phyloP scores from a whole-genome alignment of 768 basidiomycete species.

The Panaeolus cyanescens region DNA sequence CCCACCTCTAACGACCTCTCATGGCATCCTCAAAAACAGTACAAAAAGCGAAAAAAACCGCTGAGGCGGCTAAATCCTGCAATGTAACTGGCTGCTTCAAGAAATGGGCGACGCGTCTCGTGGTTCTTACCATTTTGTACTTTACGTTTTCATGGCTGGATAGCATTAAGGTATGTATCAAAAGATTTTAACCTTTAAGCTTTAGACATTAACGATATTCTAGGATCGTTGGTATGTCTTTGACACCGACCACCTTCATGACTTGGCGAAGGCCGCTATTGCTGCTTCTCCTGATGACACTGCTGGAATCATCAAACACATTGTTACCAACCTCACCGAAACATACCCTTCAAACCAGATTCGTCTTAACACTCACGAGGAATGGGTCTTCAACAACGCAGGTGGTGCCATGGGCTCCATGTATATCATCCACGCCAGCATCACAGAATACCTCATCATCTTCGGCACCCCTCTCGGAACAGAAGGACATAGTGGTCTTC shows the following conservation, averaged over 20 bases:
- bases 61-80: not conserved
- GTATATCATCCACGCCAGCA: conserved; percentile 95
- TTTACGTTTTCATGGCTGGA: conserved; percentile 55
- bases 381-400: conserved; percentile 97
- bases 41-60: not conserved
- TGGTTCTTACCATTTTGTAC: conserved; percentile 33
- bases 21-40: not conserved
- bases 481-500: conserved; percentile 92
- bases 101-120: conserved; percentile 41
- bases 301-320: conserved; percentile 75
- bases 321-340: conserved; percentile 75
- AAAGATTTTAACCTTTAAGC: not conserved
- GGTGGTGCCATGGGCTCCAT: conserved; percentile 98
- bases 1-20: not conserved
- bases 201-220: not conserved
- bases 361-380: conserved; percentile 59
- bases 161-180: conserved; percentile 56
- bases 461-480: conserved; percentile 97
- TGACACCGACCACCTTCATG: conserved; percentile 69
- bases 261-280: conserved; percentile 76
- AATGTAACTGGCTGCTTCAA: conserved; percentile 12
- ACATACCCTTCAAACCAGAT: conserved; percentile 66
- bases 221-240: conserved; percentile 90
- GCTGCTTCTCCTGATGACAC: conserved; percentile 64
- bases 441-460: conserved; percentile 96